Evolutionary conservation across 257 asterid genomes (phyloP).

Genomic region (Cynanchum wilfordii): DNA sequence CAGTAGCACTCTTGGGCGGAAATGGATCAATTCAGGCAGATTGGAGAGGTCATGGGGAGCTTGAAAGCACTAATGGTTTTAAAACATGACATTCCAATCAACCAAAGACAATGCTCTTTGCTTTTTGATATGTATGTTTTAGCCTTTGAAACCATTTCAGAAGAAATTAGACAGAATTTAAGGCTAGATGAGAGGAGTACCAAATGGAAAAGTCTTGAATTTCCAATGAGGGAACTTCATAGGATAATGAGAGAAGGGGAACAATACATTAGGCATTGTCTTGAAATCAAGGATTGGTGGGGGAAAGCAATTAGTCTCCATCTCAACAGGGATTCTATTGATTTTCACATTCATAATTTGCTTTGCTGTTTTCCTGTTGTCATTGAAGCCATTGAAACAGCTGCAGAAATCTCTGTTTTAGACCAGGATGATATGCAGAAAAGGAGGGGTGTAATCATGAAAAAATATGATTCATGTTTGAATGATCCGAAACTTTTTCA

Average conservation of each 20-base stretch:
- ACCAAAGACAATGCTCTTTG: conserved; percentile 69
- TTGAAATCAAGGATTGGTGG: conserved; percentile 76
- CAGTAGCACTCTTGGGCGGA: not conserved
- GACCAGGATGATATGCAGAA: conserved; percentile 64
- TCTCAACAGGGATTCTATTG: conserved; percentile 56
- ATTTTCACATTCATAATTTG: conserved; percentile 69
- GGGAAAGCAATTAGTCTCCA: conserved; percentile 72
- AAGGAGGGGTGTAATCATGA: conserved; percentile 38
- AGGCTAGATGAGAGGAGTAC: conserved; percentile 55
- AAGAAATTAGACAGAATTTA: conserved; percentile 54
- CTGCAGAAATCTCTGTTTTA: conserved; percentile 63
- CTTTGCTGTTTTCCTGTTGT: conserved; percentile 65
- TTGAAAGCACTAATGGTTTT: conserved; percentile 71
- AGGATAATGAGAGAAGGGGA: conserved; percentile 65
- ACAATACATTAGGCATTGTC: conserved; percentile 45
- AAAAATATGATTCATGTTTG: conserved; percentile 55
- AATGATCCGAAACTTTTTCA: conserved; percentile 47
- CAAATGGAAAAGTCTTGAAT: conserved; percentile 75
- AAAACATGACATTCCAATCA: conserved; percentile 68
- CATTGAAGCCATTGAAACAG: conserved; percentile 84
- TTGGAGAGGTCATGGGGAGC: conserved; percentile 81
- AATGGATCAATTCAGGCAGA: conserved; percentile 86
- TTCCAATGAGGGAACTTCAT: conserved; percentile 80
- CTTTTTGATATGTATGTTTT: conserved; percentile 52
- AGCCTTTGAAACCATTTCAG: conserved; percentile 61